phyloP scores from a whole-genome alignment of 192 early-diverging fungal genomes.

The Mortierella alpina region DNA sequence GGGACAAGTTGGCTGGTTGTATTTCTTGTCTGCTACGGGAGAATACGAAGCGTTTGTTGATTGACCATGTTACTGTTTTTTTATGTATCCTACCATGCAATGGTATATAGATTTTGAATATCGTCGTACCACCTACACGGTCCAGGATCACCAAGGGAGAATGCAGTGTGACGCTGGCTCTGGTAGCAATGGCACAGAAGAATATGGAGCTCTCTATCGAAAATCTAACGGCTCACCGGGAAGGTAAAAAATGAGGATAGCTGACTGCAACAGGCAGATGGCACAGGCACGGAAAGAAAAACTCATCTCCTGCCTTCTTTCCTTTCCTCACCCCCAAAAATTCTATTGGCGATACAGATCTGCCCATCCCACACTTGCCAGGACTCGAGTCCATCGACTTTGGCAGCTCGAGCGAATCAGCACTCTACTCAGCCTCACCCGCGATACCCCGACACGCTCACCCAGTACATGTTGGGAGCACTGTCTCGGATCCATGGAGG shows the following conservation, averaged over 20 bases:
- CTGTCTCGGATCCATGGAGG: slow-evolving; percentile 68
- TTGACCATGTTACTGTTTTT: background rate
- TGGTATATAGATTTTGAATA: slow-evolving; percentile 57
- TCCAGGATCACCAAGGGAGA: slow-evolving; percentile 68
- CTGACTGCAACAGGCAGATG: background rate
- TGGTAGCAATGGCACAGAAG: slow-evolving; percentile 81
- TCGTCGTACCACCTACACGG: slow-evolving; percentile 58
- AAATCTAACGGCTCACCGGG: slow-evolving; percentile 70
- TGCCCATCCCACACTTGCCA: slow-evolving; percentile 69
- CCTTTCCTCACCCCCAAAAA: background rate
- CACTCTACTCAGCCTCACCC: slow-evolving; percentile 18
- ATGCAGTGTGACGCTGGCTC: slow-evolving; percentile 77
- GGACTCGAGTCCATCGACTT: slow-evolving; percentile 62
- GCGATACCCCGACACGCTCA: slow-evolving; percentile 24
- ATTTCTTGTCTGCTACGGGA: background rate
- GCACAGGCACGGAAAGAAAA: background rate
- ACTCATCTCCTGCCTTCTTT: background rate
- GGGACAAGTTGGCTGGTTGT: background rate
- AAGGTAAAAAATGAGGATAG: slow-evolving; percentile 57
- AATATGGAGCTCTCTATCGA: slow-evolving; percentile 82
- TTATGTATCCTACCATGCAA: background rate
- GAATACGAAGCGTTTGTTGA: background rate
- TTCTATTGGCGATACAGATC: slow-evolving; percentile 50
- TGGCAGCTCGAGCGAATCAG: slow-evolving; percentile 33
- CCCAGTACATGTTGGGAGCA: slow-evolving; percentile 35